A percentile compares a stretch with the other conserved stretches of the same genome.
These are phyloP conservation scores for Kwoniella botswanensis DNA, from an alignment of 768 basidiomycete genomes.

Conservation along the genomic window DNA sequence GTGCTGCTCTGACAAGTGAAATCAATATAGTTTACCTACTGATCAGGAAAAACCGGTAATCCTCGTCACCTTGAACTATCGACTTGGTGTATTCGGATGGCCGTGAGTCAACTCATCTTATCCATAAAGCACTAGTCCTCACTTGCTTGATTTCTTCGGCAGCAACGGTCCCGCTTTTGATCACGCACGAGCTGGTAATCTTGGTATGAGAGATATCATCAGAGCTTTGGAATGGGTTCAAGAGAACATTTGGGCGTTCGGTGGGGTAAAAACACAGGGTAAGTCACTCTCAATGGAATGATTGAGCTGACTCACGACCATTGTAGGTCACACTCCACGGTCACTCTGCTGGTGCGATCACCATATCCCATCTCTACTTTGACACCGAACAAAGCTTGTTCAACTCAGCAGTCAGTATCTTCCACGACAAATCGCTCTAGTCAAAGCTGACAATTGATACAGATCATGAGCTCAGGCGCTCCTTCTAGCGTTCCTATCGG, in stretches of 20 bases:
- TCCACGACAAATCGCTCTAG: neutral
- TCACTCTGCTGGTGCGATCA: slow-evolving; percentile 66
- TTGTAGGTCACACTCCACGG: slow-evolving; percentile 62
- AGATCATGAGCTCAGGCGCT: slow-evolving; percentile 44
- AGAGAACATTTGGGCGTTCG: slow-evolving; percentile 70
- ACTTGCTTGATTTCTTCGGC: neutral
- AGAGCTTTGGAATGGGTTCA: slow-evolving; percentile 68
- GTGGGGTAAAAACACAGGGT: slow-evolving; percentile 64
- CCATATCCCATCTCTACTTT: slow-evolving; percentile 60
- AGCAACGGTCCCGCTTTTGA: slow-evolving; percentile 47
- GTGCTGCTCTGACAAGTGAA: neutral
- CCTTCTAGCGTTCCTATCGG: slow-evolving; percentile 26
- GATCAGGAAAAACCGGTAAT: slow-evolving; percentile 62
- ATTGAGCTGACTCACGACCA: slow-evolving; percentile 60
- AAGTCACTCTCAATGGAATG: neutral
- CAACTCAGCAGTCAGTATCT: slow-evolving; percentile 22
- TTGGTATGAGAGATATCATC: slow-evolving; percentile 68
- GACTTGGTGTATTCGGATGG: slow-evolving; percentile 64
- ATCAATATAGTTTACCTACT: neutral
- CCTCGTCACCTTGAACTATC: slow-evolving; percentile 64
- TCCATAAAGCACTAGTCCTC: no score
- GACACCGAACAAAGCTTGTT: slow-evolving; percentile 30
- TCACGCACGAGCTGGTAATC: slow-evolving; percentile 59
- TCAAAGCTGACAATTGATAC: neutral
- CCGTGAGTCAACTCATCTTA: slow-evolving; percentile 25